phyloP scores from a whole-genome alignment of 129 eudicot genomes.

The Flaveria brownii region DNA sequence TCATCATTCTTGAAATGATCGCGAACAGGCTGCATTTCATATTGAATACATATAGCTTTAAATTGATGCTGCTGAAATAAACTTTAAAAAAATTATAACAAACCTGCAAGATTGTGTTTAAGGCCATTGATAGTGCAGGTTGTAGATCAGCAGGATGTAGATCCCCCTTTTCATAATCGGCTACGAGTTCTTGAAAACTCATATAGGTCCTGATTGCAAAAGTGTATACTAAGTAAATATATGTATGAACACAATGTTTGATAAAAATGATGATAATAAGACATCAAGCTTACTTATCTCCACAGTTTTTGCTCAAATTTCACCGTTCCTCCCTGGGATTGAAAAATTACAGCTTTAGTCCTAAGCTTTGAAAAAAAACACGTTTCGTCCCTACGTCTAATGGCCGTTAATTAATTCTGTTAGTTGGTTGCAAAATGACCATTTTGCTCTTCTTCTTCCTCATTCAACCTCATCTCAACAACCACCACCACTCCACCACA shows the following conservation, averaged over 20 bases:
- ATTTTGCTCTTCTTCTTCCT: no score
- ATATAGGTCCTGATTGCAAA: constrained; percentile 42
- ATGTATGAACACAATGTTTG: neutral
- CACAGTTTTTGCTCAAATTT: constrained; percentile 31
- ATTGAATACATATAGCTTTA: neutral
- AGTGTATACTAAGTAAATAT: neutral
- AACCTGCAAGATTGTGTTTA: constrained; percentile 60
- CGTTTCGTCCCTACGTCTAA: no score
- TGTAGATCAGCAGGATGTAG: constrained; percentile 60
- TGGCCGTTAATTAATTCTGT: no score
- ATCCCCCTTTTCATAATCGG: constrained; percentile 53
- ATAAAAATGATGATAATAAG: neutral
- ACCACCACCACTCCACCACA: no score
- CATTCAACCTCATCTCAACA: no score
- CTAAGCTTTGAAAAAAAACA: no score
- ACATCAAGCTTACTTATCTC: constrained; percentile 49
- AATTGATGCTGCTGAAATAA: neutral
- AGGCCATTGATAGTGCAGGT: constrained; percentile 61
- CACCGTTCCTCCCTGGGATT: no score
- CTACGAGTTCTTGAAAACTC: constrained; percentile 43
- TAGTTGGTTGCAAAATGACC: no score
- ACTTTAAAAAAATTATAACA: neutral
- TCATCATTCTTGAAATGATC: neutral
- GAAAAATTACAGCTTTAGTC: no score
- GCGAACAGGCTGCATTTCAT: constrained; percentile 2